These are phyloP conservation scores for Heterobasidion parviporum DNA, from an alignment of 1,284 basidiomycete species.

Conservation along the genomic window DNA sequence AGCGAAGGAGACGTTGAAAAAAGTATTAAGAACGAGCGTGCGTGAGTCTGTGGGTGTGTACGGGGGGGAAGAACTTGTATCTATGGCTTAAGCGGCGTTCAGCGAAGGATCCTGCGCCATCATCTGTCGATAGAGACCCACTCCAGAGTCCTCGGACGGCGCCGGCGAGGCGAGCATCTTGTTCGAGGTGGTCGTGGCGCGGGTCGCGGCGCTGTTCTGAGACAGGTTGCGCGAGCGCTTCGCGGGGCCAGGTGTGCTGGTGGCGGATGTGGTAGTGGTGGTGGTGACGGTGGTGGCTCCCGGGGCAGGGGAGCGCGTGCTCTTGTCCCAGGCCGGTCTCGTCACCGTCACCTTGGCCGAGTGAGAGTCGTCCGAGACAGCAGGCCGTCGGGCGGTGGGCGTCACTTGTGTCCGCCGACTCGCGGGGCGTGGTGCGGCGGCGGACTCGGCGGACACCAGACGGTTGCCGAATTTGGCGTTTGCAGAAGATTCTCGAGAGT, in stretches of 20 bases:
- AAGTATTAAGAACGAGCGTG: conserved; percentile 19
- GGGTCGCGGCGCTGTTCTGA: conserved; percentile 52
- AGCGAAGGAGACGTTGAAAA: conserved; percentile 18
- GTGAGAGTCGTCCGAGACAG: conserved; percentile 49
- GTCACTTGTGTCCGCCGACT: conserved; percentile 54
- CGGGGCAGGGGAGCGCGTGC: conserved; percentile 35
- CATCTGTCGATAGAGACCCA: conserved; percentile 73
- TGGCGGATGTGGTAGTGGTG: neutral
- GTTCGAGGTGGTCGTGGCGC: conserved; percentile 23
- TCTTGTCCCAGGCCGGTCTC: conserved; percentile 58
- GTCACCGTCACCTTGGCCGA: conserved; percentile 62
- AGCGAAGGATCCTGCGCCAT: conserved; percentile 65
- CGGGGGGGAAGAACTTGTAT: conserved; percentile 19
- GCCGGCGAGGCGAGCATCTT: conserved; percentile 63
- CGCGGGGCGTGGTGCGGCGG: conserved; percentile 41
- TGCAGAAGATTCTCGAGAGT: conserved; percentile 71
- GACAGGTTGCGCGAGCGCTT: conserved; percentile 63
- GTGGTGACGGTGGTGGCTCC: conserved; percentile 14
- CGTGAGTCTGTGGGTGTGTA: neutral
- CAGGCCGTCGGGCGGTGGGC: conserved; percentile 38
- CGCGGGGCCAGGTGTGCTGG: conserved; percentile 11
- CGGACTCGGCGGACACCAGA: conserved; percentile 48
- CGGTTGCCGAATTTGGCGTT: conserved; percentile 81
- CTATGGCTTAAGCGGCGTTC: conserved; percentile 25
- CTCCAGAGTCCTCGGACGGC: conserved; percentile 78